phyloP scores from a whole-genome alignment of 2,329 filamentous ascomycete species.

The Dactylellina parvicollis region DNA sequence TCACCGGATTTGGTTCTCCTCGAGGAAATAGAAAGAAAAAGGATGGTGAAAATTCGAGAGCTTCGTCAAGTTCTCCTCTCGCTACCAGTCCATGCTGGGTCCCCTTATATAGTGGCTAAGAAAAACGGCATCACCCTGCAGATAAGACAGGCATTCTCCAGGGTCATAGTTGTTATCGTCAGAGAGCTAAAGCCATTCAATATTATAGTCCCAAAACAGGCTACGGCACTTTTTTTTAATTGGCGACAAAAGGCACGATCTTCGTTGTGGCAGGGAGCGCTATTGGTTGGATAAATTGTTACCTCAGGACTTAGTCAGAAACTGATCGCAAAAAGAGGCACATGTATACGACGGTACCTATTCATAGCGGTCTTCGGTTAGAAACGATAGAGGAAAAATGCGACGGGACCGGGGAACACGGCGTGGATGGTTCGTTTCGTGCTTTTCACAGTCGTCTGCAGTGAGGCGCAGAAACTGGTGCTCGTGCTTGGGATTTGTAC shows the following conservation, averaged over 20 bases:
- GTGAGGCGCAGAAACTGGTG: not conserved
- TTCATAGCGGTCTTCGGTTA: not conserved
- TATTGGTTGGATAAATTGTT: constrained; percentile 48
- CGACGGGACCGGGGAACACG: constrained; percentile 22
- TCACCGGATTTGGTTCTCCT: constrained; percentile 20
- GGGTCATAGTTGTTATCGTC: not conserved
- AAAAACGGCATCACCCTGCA: constrained; percentile 24
- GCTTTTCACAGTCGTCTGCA: not conserved
- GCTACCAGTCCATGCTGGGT: constrained; percentile 1
- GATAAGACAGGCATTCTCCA: constrained; percentile 25
- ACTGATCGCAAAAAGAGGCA: not conserved
- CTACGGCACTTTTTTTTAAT: constrained; percentile 13
- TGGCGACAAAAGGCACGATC: constrained; percentile 23
- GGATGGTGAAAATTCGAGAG: not conserved
- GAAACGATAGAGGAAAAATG: constrained; percentile 21
- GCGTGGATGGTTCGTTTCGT: not conserved
- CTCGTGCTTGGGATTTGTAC: constrained; percentile 8
- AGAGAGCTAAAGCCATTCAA: constrained; percentile 6
- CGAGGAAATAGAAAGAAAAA: not conserved
- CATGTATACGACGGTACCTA: not conserved
- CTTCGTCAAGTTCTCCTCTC: not conserved
- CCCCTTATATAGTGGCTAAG: constrained; percentile 31
- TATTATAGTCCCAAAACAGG: too few relatives aligned
- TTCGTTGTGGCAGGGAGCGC: not conserved
- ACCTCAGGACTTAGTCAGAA: constrained; percentile 36